Conservation (phyloP, 1,284 basidiomycete species). For the Anthracocystis walkeri region DNA sequence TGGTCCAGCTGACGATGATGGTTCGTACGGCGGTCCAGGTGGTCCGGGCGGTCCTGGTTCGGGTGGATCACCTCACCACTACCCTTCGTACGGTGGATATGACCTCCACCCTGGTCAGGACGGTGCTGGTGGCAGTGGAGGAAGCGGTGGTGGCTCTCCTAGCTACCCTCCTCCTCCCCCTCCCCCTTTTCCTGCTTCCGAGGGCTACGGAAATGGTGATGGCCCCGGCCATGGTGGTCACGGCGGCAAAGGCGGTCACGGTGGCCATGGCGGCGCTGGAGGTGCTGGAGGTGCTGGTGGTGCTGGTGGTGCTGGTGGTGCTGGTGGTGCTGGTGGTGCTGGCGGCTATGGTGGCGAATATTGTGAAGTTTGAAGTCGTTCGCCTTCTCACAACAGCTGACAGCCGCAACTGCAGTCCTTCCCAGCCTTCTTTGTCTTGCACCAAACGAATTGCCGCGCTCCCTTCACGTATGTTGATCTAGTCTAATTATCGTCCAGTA, state of each 20-base stretch:
- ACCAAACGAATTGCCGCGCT: neutral
- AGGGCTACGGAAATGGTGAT: neutral
- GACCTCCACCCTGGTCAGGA: neutral
- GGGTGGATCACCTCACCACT: neutral
- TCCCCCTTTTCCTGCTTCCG: neutral
- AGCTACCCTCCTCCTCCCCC: neutral
- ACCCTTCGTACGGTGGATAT: neutral
- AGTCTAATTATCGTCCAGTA: neutral
- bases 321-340: too few species aligned
- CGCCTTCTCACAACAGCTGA: neutral
- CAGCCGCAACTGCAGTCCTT: neutral
- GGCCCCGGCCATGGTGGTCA: slow-evolving; percentile 1
- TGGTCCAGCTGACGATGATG: neutral
- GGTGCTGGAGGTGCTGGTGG: slow-evolving; percentile 1
- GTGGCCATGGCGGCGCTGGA: slow-evolving; percentile 9
- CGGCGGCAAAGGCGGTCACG: slow-evolving; percentile 5
- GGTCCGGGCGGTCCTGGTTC: slow-evolving; percentile 10
- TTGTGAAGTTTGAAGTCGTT: neutral
- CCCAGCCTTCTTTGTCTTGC: neutral
- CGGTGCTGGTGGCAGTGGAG: slow-evolving; percentile 6
- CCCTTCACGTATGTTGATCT: neutral
- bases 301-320: slow-evolving; percentile 10
- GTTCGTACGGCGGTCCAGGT: slow-evolving; percentile 3
- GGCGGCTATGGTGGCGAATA: neutral
- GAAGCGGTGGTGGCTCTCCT: slow-evolving; percentile 8